Conservation (phyloP, 495 filamentous ascomycete genomes). For the Neurospora sp. region DNA sequence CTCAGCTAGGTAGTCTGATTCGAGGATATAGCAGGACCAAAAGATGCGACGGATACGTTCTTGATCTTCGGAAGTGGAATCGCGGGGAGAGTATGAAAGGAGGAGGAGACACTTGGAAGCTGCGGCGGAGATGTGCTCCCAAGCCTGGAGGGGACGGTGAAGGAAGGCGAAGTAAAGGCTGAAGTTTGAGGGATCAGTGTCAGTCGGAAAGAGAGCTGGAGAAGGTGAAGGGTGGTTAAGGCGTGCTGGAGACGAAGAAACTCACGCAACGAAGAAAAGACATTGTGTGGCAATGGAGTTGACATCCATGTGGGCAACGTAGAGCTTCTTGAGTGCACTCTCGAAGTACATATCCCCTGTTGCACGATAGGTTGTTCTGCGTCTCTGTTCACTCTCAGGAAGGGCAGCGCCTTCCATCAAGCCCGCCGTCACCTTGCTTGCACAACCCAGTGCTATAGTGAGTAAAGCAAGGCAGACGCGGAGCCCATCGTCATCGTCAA, state of each 20-base stretch:
- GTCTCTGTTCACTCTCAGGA: conserved; percentile 4
- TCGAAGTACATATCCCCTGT: conserved; percentile 26
- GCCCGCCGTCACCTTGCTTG: conserved; percentile 15
- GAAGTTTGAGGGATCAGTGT: neutral
- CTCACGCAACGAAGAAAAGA: conserved; percentile 26
- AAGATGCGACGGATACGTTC: conserved; percentile 38
- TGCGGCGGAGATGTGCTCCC: conserved; percentile 23
- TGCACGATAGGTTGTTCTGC: conserved; percentile 6
- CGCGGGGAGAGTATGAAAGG: conserved; percentile 17
- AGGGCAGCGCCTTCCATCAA: conserved; percentile 1
- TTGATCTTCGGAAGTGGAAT: conserved; percentile 19
- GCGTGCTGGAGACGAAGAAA: neutral
- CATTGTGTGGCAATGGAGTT: conserved; percentile 24
- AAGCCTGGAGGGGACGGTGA: conserved; percentile 25
- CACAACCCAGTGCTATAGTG: conserved; percentile 24
- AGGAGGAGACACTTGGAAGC: conserved; percentile 31
- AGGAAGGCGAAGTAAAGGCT: conserved; percentile 30
- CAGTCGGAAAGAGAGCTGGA: neutral
- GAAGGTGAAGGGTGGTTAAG: neutral
- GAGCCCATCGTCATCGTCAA: conserved; percentile 9
- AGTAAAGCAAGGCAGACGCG: conserved; percentile 21
- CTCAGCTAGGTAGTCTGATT: conserved; percentile 29
- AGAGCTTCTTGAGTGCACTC: conserved; percentile 20
- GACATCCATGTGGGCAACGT: conserved; percentile 22
- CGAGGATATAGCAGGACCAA: conserved; percentile 41